These are phyloP conservation scores for Heritiera littoralis DNA, from an alignment of 345 rosid genomes.

Conservation along the genomic window DNA sequence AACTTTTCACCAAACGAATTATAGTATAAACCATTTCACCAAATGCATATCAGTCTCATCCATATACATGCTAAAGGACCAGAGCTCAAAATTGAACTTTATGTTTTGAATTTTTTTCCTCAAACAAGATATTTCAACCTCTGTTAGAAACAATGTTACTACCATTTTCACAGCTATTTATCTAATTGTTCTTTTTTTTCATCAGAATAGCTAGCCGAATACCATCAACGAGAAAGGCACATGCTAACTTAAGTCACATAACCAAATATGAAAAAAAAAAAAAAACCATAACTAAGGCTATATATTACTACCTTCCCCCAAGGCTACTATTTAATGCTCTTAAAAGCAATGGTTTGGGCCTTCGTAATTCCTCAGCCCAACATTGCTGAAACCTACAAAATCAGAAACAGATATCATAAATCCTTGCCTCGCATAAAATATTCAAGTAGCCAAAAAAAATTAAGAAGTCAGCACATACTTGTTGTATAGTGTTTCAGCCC, in stretches of 20 bases:
- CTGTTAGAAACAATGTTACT: not conserved
- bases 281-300: not conserved
- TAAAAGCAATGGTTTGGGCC: conserved; percentile 86
- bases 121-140: not conserved
- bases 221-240: conserved; percentile 15
- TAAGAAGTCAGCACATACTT: conserved; percentile 42
- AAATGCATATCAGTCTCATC: not conserved
- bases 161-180: not conserved
- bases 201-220: not conserved
- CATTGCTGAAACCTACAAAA: conserved; percentile 69
- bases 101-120: not conserved
- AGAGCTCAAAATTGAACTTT: not conserved
- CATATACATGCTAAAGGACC: not conserved
- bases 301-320: conserved; percentile 75
- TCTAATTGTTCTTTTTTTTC: not conserved
- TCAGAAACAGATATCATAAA: conserved; percentile 27
- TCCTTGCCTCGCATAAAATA: conserved; percentile 15
- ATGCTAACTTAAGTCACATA: conserved; percentile 4
- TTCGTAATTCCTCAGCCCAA: conserved; percentile 82
- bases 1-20: not conserved
- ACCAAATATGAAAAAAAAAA: not conserved
- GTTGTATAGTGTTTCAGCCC: conserved; percentile 69
- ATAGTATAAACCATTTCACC: not conserved
- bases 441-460: conserved; percentile 16
- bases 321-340: conserved; percentile 79